Conservation (phyloP, 1,284 basidiomycete genomes). For the Meripilus lineatus region DNA sequence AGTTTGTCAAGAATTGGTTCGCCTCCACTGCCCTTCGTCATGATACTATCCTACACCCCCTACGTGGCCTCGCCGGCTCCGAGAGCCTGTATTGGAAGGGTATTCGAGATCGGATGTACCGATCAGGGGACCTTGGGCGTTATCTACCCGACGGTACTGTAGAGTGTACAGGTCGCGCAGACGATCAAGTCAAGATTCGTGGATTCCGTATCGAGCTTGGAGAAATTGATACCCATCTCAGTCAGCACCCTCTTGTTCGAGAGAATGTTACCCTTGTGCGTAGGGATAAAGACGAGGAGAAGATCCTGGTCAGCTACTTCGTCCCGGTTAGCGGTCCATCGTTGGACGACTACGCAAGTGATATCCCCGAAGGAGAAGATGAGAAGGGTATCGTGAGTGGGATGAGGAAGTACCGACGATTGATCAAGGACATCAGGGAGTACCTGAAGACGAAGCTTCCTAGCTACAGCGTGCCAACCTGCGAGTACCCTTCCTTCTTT, state of each 20-base stretch:
- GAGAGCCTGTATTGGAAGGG: slow-evolving; percentile 90
- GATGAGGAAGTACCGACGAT: slow-evolving; percentile 75
- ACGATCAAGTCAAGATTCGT: slow-evolving; percentile 99
- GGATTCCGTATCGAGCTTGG: slow-evolving; percentile 99
- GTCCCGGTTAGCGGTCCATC: slow-evolving; percentile 81
- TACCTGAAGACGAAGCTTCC: slow-evolving; percentile 98
- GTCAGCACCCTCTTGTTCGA: slow-evolving; percentile 87
- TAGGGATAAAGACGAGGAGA: slow-evolving; percentile 99
- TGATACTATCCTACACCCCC: slow-evolving; percentile 71
- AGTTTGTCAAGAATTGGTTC: slow-evolving; percentile 95
- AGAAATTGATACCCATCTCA: slow-evolving; percentile 97
- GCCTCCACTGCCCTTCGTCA: slow-evolving; percentile 46
- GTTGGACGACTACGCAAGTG: slow-evolving; percentile 74
- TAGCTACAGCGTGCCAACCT: slow-evolving; percentile 85
- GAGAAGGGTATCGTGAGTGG: slow-evolving; percentile 62
- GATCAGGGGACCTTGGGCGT: slow-evolving; percentile 93
- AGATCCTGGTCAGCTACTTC: slow-evolving; percentile 97
- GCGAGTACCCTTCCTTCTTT: slow-evolving; percentile 38
- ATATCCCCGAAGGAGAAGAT: slow-evolving; percentile 60
- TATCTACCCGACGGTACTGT: slow-evolving; percentile 93
- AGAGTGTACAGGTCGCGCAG: slow-evolving; percentile 96
- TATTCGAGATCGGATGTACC: slow-evolving; percentile 97
- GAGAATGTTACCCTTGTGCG: slow-evolving; percentile 98
- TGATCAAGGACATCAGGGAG: slow-evolving; percentile 94
- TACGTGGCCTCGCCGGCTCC: slow-evolving; percentile 52